A percentile compares a stretch with the other conserved stretches of the same genome.
Conservation (phyloP, 2,329 filamentous ascomycete genomes). For the Gnomoniopsis sp. region DNA sequence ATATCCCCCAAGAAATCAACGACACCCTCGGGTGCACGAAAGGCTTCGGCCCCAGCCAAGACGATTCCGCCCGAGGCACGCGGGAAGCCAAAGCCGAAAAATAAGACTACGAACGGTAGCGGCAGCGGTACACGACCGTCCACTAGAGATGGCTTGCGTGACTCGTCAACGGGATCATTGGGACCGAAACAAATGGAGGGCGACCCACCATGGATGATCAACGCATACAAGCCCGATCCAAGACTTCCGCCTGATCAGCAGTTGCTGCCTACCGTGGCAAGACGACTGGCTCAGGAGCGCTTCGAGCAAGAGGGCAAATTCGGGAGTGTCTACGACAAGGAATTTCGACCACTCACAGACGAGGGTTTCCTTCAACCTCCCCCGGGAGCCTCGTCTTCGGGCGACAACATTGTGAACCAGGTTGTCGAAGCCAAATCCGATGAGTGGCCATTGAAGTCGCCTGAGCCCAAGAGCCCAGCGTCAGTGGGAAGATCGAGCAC, state of each 20-base stretch:
- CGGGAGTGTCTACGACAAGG: constrained; percentile 79
- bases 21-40: constrained; percentile 33
- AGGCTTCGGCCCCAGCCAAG: constrained; percentile 42
- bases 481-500: constrained; percentile 43
- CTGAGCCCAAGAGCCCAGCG: constrained; percentile 44
- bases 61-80: constrained; percentile 41
- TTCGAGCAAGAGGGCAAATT: constrained; percentile 92
- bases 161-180: constrained; percentile 35
- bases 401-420: constrained; percentile 24
- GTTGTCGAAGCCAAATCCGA: constrained; percentile 30
- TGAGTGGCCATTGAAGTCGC: constrained; percentile 59
- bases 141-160: constrained; percentile 61
- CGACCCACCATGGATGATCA: constrained; percentile 91
- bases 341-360: constrained; percentile 79
- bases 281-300: constrained; percentile 85
- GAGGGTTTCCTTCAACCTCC: constrained; percentile 49
- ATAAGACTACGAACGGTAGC: constrained; percentile 53
- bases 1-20: constrained; percentile 51
- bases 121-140: constrained; percentile 55
- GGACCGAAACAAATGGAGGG: constrained; percentile 73
- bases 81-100: constrained; percentile 64
- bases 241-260: constrained; percentile 92
- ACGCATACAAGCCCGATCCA: constrained; percentile 93
- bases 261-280: constrained; percentile 89
- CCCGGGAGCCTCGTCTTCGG: constrained; percentile 28